Conservation (phyloP, 106 monocot genomes). For the Iris macrosiphon region DNA sequence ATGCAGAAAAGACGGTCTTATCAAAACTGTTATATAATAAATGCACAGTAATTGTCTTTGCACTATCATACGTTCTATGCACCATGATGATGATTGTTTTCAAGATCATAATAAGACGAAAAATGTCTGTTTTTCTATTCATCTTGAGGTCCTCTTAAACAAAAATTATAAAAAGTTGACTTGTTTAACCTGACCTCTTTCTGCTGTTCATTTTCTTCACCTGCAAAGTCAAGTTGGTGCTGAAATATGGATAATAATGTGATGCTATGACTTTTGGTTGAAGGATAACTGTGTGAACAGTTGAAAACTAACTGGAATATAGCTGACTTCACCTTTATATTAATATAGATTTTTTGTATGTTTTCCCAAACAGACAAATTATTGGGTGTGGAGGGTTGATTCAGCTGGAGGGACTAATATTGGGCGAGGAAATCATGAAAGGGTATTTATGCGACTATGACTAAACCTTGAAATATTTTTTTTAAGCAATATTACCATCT, state of each 20-base stretch:
- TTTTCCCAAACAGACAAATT: conserved; percentile 63
- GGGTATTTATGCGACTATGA: conserved; percentile 45
- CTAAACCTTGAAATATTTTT: conserved; percentile 1
- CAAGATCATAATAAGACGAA: neutral
- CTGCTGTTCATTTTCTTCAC: neutral
- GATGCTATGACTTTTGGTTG: too few relatives aligned
- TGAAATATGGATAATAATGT: neutral
- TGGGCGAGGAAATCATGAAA: conserved; percentile 48
- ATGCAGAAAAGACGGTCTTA: too few relatives aligned
- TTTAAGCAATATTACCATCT: too few relatives aligned
- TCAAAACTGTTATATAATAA: too few relatives aligned
- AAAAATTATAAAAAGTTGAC: too few relatives aligned
- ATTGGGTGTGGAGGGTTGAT: conserved; percentile 91
- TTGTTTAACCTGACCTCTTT: neutral
- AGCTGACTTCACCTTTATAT: conserved; percentile 11
- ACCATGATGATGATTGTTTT: neutral
- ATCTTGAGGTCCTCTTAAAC: neutral
- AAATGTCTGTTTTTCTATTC: neutral
- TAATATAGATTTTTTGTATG: too few relatives aligned
- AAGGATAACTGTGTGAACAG: too few relatives aligned
- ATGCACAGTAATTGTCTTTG: too few relatives aligned
- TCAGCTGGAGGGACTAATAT: conserved; percentile 38
- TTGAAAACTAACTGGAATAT: neutral
- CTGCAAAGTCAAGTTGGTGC: neutral
- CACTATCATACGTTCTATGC: neutral